A percentile compares a stretch with the other conserved stretches of the same genome.
These are phyloP conservation scores for Cyberlindnera petersonii DNA, from an alignment of 805 yeast species.

Conservation along the genomic window DNA sequence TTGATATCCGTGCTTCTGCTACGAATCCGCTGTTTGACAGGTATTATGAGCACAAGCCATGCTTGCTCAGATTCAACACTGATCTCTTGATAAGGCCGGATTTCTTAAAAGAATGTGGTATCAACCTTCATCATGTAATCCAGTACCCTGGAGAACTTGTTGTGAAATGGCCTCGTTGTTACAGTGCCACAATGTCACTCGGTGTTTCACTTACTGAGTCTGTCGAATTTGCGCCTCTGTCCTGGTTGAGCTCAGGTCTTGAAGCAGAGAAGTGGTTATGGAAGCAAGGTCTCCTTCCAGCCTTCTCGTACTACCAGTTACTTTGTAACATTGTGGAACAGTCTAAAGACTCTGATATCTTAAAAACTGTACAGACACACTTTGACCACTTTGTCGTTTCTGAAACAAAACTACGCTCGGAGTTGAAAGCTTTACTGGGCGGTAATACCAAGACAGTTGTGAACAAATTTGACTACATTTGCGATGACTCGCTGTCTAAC, in stretches of 20 bases:
- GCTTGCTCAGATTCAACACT: constrained; percentile 31
- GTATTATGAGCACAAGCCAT: constrained; percentile 18
- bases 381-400: constrained; percentile 33
- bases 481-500: constrained; percentile 50
- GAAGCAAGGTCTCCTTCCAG: constrained; percentile 46
- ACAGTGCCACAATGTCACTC: constrained; percentile 46
- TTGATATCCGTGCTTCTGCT: constrained; percentile 15
- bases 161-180: constrained; percentile 53
- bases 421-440: constrained; percentile 32
- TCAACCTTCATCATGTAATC: constrained; percentile 41
- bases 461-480: constrained; percentile 38
- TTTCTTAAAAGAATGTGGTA: constrained; percentile 43
- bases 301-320: constrained; percentile 47
- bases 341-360: constrained; percentile 37
- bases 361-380: constrained; percentile 32
- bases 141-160: constrained; percentile 63
- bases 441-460: constrained; percentile 31
- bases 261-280: constrained; percentile 51
- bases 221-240: constrained; percentile 50
- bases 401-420: constrained; percentile 43
- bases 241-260: constrained; percentile 50
- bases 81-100: constrained; percentile 50
- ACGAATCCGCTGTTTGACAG: constrained; percentile 17
- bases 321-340: constrained; percentile 41
- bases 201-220: constrained; percentile 57